Base-by-base conservation (phyloP, 768 basidiomycete species). In the Lyophyllum atratum region DNA sequence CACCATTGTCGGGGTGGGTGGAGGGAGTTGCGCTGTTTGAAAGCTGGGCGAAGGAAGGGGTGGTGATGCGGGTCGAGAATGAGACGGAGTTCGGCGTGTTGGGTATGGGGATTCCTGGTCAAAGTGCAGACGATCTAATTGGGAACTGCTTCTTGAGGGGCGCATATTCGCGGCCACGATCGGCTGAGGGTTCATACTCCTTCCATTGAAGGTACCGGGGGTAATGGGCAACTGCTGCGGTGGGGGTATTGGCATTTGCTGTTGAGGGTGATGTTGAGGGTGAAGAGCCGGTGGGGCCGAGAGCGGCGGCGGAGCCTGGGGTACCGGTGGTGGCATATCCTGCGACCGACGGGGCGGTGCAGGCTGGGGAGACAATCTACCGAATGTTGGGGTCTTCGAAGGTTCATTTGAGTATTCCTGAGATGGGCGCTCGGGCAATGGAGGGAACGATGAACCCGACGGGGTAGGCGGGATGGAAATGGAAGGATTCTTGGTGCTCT, bases 101-200 rank as follows among this genome's bases (percentile, higher is more conserved):
- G 89, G 85, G 70, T 89, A 89, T 22, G 83, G 85, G 1, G 86
- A 83, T 60, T 92, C 87, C 62, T 89, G 89, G 69, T 93, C 85
- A 70, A 89, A 88, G 48, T 83, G 80, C 54, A 90, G 74, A 19
- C 79, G 77, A 59, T 82, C 82, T 40, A 80, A 58, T 11, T 66
- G 63, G 26, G 70, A 66, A 31, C 64, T 64, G 15, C 69, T 62
- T 63, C 72, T 66, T 25, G 64, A 51, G 37, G 75, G 72, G 46
- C 78, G 63, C 74, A 77, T 74, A 65, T 77, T 71, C 25, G 77
- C 68, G 25, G 75, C 71, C 46, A 76, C 66, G 42, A 79, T 79
- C n/a, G 77, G 77, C 29, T 65, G 67, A 47, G 62, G 64, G 46
- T 65, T 69, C 51, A 52, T 47, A 49, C 42, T 44, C 15, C 59